Conservation (phyloP, 192 early-diverging fungal genomes). For the Backusella westeae region DNA sequence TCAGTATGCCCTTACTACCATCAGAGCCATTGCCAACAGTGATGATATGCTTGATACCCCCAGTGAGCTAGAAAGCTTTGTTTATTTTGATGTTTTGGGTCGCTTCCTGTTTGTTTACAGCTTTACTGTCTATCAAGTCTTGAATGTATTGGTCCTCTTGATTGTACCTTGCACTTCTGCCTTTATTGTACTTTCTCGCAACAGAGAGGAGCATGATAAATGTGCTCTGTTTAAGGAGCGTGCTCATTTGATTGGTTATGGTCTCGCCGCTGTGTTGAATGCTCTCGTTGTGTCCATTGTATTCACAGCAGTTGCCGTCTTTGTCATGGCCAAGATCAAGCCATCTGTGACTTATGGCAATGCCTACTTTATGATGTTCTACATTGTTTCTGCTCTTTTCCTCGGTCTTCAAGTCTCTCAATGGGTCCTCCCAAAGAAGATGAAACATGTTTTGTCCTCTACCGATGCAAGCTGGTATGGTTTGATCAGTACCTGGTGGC, state of each 20-base stretch:
- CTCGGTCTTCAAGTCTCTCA: slow-evolving; percentile 18
- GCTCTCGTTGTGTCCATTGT: neutral
- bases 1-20: slow-evolving; percentile 39
- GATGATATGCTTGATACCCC: slow-evolving; percentile 30
- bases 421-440: neutral
- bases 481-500: slow-evolving; percentile 43
- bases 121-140: slow-evolving; percentile 13
- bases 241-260: neutral
- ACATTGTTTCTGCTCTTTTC: slow-evolving; percentile 12
- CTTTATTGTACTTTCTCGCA: neutral
- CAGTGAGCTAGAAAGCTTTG: slow-evolving; percentile 22
- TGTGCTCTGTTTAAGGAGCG: neutral
- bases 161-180: slow-evolving; percentile 11
- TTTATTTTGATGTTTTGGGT: slow-evolving; percentile 49
- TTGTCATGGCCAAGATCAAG: neutral
- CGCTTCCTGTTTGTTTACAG: slow-evolving; percentile 32
- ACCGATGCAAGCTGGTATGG: slow-evolving; percentile 9
- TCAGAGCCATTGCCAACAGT: slow-evolving; percentile 50
- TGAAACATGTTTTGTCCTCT: neutral
- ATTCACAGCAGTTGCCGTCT: neutral
- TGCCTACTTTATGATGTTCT: neutral
- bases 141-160: slow-evolving; percentile 15
- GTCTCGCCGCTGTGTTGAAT: neutral
- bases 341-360: slow-evolving; percentile 23
- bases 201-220: neutral